Evolutionary conservation across 345 rosid species (phyloP), one percentile per base, ranked within the genome.

Genomic region (Gossypium ekmanianum): DNA sequence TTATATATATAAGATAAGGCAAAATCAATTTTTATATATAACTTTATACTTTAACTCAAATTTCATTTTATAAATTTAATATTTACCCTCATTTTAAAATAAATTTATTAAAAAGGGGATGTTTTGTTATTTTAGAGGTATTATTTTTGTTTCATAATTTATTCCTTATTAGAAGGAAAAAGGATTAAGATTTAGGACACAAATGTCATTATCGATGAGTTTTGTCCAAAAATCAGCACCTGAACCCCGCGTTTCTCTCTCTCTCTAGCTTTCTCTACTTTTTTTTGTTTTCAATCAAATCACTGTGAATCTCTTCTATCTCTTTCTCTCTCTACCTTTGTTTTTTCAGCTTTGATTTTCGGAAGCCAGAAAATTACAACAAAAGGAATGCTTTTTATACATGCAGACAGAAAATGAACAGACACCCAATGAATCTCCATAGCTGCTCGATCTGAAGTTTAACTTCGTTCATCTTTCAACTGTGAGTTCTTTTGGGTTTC

Each of bases 371-470:
- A 24, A 61, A 47, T 24, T 13, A 13, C 29, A 6, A 20, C 8
- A 26, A 16, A 11, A 41, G 17, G 58, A 44, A 39, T 52, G 54
- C 45, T 27, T 29, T 74, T 64, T 41, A 20, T 52, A 11, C 48
- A 18, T 64, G 72, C 77, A 65, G 55, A 52, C 22, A 34, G 7
- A 34, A 34, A 22, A 52, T 75, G 63, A 75, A 63, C 4, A 75
- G 17, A 7, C 64, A 4, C 62, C 12, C 26, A 65, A 65, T 75
- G 77, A 64, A 29, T 61, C 43, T 29, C 47, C 41, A 12, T 52
- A 22, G 14, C 62, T 8, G 26, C 77, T 65, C 62, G 65, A 75
- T 75, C 77, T 75, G 72, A 45, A 59, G 72, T 34, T 54, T 20
- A 20, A 20, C 68, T 61, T 45, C 59, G 45, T 45, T 47, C 65